These are phyloP conservation scores for Monosporozyma aerobia DNA, from an alignment of 805 yeast genomes.

Conservation along the genomic window DNA sequence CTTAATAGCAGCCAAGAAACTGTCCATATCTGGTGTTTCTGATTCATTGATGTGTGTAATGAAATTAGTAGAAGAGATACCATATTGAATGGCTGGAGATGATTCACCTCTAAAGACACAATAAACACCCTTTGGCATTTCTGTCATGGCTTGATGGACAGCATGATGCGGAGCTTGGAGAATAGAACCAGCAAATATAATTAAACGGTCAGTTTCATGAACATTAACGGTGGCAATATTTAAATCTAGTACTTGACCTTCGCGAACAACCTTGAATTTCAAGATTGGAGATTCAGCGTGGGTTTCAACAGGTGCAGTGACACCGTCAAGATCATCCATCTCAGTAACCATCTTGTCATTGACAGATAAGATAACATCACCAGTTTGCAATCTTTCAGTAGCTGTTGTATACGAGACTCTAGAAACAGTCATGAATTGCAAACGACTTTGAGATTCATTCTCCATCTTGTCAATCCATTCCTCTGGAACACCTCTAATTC, in stretches of 20 bases:
- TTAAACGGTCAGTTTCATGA: slow-evolving; percentile 53
- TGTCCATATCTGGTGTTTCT: slow-evolving; percentile 59
- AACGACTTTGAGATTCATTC: slow-evolving; percentile 49
- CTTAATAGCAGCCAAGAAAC: slow-evolving; percentile 58
- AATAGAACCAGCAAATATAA: slow-evolving; percentile 76
- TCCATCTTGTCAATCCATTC: slow-evolving; percentile 70
- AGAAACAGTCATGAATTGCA: slow-evolving; percentile 63
- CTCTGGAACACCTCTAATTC: slow-evolving; percentile 81
- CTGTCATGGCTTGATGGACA: slow-evolving; percentile 72
- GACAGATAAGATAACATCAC: slow-evolving; percentile 70
- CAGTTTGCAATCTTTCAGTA: slow-evolving; percentile 35
- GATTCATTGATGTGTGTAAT: slow-evolving; percentile 81
- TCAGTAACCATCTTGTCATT: slow-evolving; percentile 56
- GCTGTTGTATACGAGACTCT: slow-evolving; percentile 51
- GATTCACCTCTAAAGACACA: slow-evolving; percentile 67
- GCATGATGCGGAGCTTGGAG: slow-evolving; percentile 89
- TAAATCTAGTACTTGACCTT: slow-evolving; percentile 52
- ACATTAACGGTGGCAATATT: slow-evolving; percentile 58
- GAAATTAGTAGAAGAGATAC: slow-evolving; percentile 69
- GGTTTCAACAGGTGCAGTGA: slow-evolving; percentile 33
- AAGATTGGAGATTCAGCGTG: slow-evolving; percentile 30
- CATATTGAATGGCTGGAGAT: slow-evolving; percentile 80
- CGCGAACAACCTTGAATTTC: slow-evolving; percentile 60
- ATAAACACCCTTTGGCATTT: slow-evolving; percentile 76
- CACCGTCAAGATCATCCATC: slow-evolving; percentile 52